Conservation (phyloP, 2,329 filamentous ascomycete genomes). For the Polytolypa hystricis region DNA sequence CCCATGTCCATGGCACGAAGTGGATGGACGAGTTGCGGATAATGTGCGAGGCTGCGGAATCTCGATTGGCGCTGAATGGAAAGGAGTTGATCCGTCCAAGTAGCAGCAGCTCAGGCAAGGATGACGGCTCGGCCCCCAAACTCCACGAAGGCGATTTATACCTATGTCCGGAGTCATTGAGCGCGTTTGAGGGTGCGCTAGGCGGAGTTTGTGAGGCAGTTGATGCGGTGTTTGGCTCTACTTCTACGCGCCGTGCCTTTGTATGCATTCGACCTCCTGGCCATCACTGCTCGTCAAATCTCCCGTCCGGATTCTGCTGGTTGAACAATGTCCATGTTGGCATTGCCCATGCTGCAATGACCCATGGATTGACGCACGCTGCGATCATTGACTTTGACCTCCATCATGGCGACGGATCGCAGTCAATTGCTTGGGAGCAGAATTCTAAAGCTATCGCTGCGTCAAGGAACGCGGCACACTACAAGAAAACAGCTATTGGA, state of each 20-base stretch:
- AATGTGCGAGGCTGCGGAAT: slow-evolving; percentile 73
- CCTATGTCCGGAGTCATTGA: slow-evolving; percentile 71
- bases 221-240: slow-evolving; percentile 62
- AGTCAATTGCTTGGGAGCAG: slow-evolving; percentile 83
- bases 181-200: slow-evolving; percentile 80
- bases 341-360: slow-evolving; percentile 77
- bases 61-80: slow-evolving; percentile 62
- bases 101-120: slow-evolving; percentile 24
- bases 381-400: slow-evolving; percentile 89
- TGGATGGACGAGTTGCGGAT: slow-evolving; percentile 88
- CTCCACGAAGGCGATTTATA: slow-evolving; percentile 88
- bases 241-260: slow-evolving; percentile 65
- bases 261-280: slow-evolving; percentile 87
- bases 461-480: slow-evolving; percentile 58
- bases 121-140: slow-evolving; percentile 33
- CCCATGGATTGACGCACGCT: slow-evolving; percentile 80
- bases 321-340: slow-evolving; percentile 96
- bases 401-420: slow-evolving; percentile 91
- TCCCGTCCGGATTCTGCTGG: slow-evolving; percentile 96
- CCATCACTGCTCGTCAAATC: slow-evolving; percentile 83
- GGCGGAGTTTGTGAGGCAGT: slow-evolving; percentile 91
- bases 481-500: slow-evolving; percentile 79
- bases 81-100: slow-evolving; percentile 63
- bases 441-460: slow-evolving; percentile 58
- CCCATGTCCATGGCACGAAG: slow-evolving; percentile 76